These are phyloP conservation scores for Schizophyllum amplum DNA, from an alignment of 1,284 basidiomycete genomes.

Conservation along the genomic window DNA sequence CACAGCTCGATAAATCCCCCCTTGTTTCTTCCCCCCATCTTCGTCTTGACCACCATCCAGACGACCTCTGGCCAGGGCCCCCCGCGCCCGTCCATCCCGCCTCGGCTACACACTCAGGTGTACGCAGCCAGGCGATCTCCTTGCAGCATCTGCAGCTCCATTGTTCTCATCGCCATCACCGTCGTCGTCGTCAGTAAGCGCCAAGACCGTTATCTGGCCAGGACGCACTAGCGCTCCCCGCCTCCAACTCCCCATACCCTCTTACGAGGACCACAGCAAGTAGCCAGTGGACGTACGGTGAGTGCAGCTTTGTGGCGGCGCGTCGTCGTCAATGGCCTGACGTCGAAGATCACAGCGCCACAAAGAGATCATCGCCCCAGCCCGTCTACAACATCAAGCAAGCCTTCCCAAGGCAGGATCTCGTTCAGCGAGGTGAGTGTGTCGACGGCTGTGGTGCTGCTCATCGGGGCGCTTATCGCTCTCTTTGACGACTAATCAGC, in stretches of 20 bases:
- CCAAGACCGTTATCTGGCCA: neutral
- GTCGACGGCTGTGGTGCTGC: neutral
- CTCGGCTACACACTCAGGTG: neutral
- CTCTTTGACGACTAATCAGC: neutral
- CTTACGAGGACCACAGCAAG: neutral
- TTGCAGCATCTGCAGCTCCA: neutral
- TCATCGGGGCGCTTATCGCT: neutral
- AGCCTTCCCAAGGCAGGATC: neutral
- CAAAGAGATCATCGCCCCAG: neutral
- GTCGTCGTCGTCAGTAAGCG: neutral
- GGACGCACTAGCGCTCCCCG: neutral
- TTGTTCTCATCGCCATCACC: neutral
- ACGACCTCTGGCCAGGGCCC: neutral
- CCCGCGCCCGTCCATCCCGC: neutral
- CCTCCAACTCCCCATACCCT: neutral
- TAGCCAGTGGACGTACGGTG: neutral
- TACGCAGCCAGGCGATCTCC: neutral
- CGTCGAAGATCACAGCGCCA: neutral
- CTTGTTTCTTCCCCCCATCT: neutral
- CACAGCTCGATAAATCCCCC: neutral
- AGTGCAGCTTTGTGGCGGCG: neutral
- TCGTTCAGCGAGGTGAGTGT: neutral
- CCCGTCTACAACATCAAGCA: neutral
- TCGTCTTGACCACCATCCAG: neutral
- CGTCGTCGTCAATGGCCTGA: neutral